Percentiles rank a stretch among this genome's conserved stretches.
Evolutionary conservation across 805 yeast genomes (phyloP).

Genomic region (Wickerhamomyces rabaulensis): DNA sequence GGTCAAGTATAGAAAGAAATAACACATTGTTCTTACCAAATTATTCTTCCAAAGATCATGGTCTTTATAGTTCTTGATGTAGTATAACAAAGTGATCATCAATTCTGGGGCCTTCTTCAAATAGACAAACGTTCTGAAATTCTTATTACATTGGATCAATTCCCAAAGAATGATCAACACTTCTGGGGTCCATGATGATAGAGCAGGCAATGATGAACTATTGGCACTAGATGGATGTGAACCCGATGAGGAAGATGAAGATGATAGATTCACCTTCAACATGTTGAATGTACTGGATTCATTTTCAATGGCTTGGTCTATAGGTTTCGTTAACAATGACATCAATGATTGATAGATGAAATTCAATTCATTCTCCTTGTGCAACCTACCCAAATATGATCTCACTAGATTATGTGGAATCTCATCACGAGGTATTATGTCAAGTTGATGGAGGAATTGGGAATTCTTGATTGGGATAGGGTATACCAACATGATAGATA

Average conservation of each 20-base stretch:
- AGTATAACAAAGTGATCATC: constrained; percentile 48
- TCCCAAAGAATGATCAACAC: constrained; percentile 70
- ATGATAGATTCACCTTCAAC: constrained; percentile 15
- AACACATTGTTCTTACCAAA: constrained; percentile 45
- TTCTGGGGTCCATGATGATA: constrained; percentile 51
- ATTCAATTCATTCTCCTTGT: constrained; percentile 48
- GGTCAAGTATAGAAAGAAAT: constrained; percentile 45
- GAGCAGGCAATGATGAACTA: constrained; percentile 29
- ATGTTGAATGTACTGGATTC: constrained; percentile 32
- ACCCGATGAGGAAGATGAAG: constrained; percentile 6
- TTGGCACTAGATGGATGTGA: background rate
- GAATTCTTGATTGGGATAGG: constrained; percentile 49
- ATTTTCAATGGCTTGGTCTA: constrained; percentile 32
- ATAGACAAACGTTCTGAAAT: constrained; percentile 41
- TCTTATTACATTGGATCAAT: constrained; percentile 63
- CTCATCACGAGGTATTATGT: constrained; percentile 23
- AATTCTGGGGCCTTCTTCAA: constrained; percentile 49
- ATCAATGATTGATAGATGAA: constrained; percentile 45
- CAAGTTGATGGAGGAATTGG: constrained; percentile 30
- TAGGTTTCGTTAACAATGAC: constrained; percentile 41
- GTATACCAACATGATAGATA: constrained; percentile 56
- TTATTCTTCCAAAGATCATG: constrained; percentile 31
- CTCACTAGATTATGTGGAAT: constrained; percentile 45
- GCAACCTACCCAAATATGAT: constrained; percentile 45
- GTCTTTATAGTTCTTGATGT: constrained; percentile 45